Evolutionary conservation across 2,329 filamentous ascomycete species (phyloP), one percentile per base, ranked within the genome.

Genomic region (Bretziella fagacearum): DNA sequence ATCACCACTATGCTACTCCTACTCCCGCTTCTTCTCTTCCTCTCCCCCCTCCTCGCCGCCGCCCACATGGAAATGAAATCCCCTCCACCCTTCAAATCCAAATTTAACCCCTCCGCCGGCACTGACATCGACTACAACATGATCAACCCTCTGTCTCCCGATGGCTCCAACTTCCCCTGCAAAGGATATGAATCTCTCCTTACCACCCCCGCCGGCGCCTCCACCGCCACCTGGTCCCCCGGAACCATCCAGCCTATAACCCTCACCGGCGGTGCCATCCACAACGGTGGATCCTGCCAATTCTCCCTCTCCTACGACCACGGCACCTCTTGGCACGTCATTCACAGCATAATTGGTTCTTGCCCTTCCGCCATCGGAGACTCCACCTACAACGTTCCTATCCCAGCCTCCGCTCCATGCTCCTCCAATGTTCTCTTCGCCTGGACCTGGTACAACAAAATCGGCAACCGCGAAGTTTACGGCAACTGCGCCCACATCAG

Each of bases 391-490:
- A 58, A 64, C 41, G 79, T 79, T 55, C 68, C 63, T 1, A 61
- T 79, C 4, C 76, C 75, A 0, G 56, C 54, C 2, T 66, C 69
- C 48, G 68, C 68, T 0, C 69, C 70, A 0, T n/a, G 54, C 0
- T 64, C 73, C n/a, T 52, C 54, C 50, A 54, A 41, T 63, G 73
- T 70, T 6, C 57, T 80, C 1, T 62, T 81, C 10, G 69, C 69
- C 1, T 81, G 77, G 77, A 72, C 70, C 2, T 75, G 71, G 72
- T 75, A 77, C 59, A 78, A 78, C 59, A 67, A 68, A 51, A 54
- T 74, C 22, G 76, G 77, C 1, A 79, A 78, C 55, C 65, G 76
- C 15, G 77, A 81, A 56, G 77, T 79, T 69, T 82, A 81, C 63
- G 79, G 79, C 73, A 77, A 80, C 58, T 81, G 77, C 53, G 76